Percentiles rank a stretch among this genome's conserved stretches.
These are phyloP conservation scores for Quercus bicolor DNA, from an alignment of 306 rosid genomes.

Conservation along the genomic window DNA sequence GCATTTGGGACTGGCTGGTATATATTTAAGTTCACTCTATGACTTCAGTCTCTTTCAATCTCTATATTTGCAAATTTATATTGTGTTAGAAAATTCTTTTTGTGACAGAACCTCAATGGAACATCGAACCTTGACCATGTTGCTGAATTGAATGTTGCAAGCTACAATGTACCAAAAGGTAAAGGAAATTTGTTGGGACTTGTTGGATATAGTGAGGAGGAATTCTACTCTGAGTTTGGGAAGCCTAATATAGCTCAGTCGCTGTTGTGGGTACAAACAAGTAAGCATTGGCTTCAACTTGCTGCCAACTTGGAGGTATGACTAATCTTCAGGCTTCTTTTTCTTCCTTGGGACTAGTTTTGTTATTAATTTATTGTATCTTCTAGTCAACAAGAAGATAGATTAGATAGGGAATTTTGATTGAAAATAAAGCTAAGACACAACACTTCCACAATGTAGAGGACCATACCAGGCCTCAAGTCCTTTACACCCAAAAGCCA, in stretches of 20 bases:
- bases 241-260: slow-evolving; percentile 17
- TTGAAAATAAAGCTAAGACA: no score
- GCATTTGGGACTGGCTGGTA: slow-evolving; percentile 53
- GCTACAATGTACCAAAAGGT: slow-evolving; percentile 32
- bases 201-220: slow-evolving; percentile 25
- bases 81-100: neutral
- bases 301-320: slow-evolving; percentile 37
- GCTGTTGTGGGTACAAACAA: slow-evolving; percentile 32
- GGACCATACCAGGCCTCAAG: no score
- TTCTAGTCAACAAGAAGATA: no score
- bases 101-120: slow-evolving; percentile 33
- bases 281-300: slow-evolving; percentile 34
- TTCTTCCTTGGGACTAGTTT: neutral
- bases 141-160: slow-evolving; percentile 28
- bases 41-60: neutral
- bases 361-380: no score
- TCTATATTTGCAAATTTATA: neutral
- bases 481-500: no score
- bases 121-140: slow-evolving; percentile 4
- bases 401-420: no score
- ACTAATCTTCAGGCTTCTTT: neutral
- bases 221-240: slow-evolving; percentile 24
- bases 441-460: fast-evolving
- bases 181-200: slow-evolving; percentile 37
- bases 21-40: neutral